Percentiles rank a stretch among this genome's conserved stretches.
Evolutionary conservation across 108 stramenopile genomes (phyloP).

Genomic region (Schizochytrium sp.): DNA sequence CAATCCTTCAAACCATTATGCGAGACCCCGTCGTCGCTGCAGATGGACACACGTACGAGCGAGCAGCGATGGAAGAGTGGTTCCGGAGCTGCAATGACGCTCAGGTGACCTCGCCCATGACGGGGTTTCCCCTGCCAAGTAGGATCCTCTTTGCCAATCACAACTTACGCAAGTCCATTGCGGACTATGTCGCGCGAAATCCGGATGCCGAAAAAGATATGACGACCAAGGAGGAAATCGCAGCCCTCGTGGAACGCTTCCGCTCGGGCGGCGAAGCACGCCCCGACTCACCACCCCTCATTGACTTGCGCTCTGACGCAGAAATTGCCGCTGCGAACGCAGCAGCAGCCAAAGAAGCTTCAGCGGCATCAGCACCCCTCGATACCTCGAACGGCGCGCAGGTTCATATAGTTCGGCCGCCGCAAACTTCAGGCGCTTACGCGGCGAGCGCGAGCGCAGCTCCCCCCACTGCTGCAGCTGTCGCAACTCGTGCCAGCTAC

Average conservation of each 20-base stretch:
- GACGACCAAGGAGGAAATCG: not conserved
- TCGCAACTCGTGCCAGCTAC: not conserved
- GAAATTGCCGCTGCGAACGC: not conserved
- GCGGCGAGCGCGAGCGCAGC: not conserved
- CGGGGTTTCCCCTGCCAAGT: not conserved
- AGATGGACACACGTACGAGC: conserved; percentile 87
- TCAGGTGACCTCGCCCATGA: not conserved
- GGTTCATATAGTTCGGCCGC: too few species aligned
- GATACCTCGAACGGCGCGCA: not conserved
- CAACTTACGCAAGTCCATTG: not conserved
- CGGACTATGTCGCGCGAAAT: not conserved
- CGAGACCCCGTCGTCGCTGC: conserved; percentile 78
- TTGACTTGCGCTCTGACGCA: not conserved
- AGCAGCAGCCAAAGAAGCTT: not conserved
- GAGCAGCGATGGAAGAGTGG: conserved; percentile 73
- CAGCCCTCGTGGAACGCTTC: not conserved
- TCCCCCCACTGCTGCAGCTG: not conserved
- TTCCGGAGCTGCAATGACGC: conserved; percentile 29
- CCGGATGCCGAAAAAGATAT: not conserved
- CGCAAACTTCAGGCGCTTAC: too few species aligned
- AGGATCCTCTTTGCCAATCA: not conserved
- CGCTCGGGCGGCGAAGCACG: not conserved
- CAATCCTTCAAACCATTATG: conserved; percentile 80
- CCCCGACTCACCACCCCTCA: not conserved
- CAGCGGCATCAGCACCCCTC: not conserved